Percentiles rank a stretch among this genome's conserved stretches.
phyloP scores from a whole-genome alignment of 176 grass and related monocot species.

The Olyra latifolia region DNA sequence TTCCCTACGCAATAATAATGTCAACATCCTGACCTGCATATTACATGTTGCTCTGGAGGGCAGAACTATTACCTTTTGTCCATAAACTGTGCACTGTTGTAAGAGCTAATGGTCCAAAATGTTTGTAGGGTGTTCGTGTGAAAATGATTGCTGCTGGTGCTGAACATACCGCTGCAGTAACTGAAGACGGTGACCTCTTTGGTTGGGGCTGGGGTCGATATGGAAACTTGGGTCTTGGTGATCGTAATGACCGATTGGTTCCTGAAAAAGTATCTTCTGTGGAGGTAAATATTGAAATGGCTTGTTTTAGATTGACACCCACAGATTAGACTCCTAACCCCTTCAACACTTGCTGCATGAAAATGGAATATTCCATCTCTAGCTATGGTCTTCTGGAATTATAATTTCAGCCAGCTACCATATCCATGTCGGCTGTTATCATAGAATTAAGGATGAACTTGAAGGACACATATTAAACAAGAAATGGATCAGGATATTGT shows the following conservation, averaged over 20 bases:
- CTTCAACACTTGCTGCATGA: slow-evolving; percentile 13
- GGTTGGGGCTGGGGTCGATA: slow-evolving; percentile 99
- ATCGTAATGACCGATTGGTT: slow-evolving; percentile 80
- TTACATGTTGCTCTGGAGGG: slow-evolving; percentile 4
- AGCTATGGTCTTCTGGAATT: not conserved
- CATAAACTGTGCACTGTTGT: not conserved
- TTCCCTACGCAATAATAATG: slow-evolving; percentile 13
- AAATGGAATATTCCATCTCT: slow-evolving; percentile 9
- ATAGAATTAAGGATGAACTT: not conserved
- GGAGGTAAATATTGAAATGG: slow-evolving; percentile 44
- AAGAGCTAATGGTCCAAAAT: slow-evolving; percentile 36
- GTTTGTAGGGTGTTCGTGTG: slow-evolving; percentile 69
- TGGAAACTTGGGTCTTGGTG: slow-evolving; percentile 95
- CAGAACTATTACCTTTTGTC: not conserved
- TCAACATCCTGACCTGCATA: slow-evolving; percentile 2
- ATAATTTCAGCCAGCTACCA: not conserved
- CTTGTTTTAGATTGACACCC: slow-evolving; percentile 14
- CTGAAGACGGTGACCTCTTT: slow-evolving; percentile 94
- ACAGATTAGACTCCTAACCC: not conserved
- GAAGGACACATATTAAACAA: not conserved
- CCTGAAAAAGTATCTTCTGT: slow-evolving; percentile 84
- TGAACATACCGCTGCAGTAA: slow-evolving; percentile 94
- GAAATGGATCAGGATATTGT: not conserved
- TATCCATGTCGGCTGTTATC: not conserved
- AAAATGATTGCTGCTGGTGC: slow-evolving; percentile 99